Evolutionary conservation across 805 yeast genomes (phyloP).

Genomic region (Candida odintsovae): DNA sequence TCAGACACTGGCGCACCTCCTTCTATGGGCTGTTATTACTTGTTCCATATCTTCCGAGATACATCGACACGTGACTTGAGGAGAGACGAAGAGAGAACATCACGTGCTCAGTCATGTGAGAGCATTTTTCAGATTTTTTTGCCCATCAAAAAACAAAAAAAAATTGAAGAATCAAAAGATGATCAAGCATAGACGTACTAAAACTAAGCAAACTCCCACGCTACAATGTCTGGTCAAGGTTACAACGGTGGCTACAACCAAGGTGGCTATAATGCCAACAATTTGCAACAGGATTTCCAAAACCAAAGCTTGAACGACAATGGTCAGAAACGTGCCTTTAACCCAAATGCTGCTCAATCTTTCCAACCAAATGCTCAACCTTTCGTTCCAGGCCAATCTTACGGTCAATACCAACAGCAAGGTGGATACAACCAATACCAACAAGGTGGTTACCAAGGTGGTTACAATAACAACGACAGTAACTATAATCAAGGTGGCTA

Average conservation of each 20-base stretch:
- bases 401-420: slow-evolving; percentile 21
- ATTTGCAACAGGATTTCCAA: slow-evolving; percentile 26
- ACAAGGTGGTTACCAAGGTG: background rate
- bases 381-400: slow-evolving; percentile 33
- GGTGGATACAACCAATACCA: slow-evolving; percentile 13
- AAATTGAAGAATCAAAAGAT: background rate
- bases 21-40: too few relatives aligned
- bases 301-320: slow-evolving; percentile 24
- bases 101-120: background rate
- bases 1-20: too few relatives aligned
- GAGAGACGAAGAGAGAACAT: too few relatives aligned
- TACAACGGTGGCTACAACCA: slow-evolving; percentile 10
- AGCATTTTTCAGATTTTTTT: too few relatives aligned
- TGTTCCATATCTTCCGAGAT: background rate
- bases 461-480: slow-evolving; percentile 10
- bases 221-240: slow-evolving; percentile 21
- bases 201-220: background rate
- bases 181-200: background rate
- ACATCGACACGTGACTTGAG: too few relatives aligned
- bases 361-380: slow-evolving; percentile 42
- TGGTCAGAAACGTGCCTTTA: slow-evolving; percentile 33
- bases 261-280: slow-evolving; percentile 22
- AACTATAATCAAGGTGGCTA: slow-evolving; percentile 8
- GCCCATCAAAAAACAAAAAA: background rate
- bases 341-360: slow-evolving; percentile 44